Conservation (phyloP, 345 rosid species). For the Eucalyptus melliodora region DNA sequence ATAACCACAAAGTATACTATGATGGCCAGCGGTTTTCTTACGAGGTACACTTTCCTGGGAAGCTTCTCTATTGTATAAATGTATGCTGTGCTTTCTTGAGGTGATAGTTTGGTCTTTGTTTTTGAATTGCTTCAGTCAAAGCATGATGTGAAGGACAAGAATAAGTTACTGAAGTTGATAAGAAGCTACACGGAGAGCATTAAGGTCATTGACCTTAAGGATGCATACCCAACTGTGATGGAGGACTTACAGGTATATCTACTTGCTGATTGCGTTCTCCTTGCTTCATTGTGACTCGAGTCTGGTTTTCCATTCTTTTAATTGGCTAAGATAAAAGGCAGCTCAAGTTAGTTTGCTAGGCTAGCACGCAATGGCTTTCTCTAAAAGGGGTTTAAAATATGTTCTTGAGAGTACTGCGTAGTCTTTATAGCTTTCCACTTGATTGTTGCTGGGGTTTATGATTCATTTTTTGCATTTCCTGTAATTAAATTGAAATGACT, state of each 20-base stretch:
- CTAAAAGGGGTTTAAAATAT: neutral
- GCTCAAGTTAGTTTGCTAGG: neutral
- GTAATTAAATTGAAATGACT: neutral
- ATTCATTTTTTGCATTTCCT: neutral
- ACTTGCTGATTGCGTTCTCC: neutral
- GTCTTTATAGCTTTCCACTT: neutral
- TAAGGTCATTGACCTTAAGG: constrained; percentile 60
- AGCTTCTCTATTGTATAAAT: too few relatives aligned
- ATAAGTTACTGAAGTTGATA: constrained; percentile 42
- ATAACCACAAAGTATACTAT: too few relatives aligned
- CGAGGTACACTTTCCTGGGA: too few relatives aligned
- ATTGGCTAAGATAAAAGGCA: neutral
- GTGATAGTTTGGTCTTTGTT: neutral
- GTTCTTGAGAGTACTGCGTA: neutral
- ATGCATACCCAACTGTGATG: constrained; percentile 68
- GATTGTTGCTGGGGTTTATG: neutral
- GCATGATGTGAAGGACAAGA: constrained; percentile 61
- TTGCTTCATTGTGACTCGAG: neutral
- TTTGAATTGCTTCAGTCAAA: constrained; percentile 24
- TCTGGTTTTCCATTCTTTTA: neutral
- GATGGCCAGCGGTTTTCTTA: too few relatives aligned
- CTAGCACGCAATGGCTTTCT: neutral
- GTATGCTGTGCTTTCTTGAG: neutral
- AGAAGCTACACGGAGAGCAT: constrained; percentile 55
- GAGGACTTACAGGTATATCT: constrained; percentile 66